These are phyloP conservation scores for Tricholomella constricta DNA, from an alignment of 768 basidiomycete genomes.

Conservation along the genomic window DNA sequence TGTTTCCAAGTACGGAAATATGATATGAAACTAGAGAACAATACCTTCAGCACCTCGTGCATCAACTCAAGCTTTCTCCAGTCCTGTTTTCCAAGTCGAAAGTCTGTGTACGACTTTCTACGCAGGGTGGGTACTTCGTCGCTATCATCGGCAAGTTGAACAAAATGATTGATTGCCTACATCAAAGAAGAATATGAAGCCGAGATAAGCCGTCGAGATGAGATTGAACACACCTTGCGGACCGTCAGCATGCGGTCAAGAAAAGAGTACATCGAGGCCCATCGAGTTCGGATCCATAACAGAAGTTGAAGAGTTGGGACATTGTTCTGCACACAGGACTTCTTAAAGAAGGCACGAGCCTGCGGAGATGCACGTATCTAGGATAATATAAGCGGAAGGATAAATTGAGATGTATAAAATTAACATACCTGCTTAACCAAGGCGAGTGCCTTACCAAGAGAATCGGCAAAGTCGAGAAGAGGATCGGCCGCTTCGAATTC, in stretches of 20 bases:
- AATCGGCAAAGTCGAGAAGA: neutral
- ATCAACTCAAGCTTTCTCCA: neutral
- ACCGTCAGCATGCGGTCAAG: neutral
- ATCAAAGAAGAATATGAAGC: neutral
- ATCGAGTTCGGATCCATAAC: neutral
- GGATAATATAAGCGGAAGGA: neutral
- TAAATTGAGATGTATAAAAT: neutral
- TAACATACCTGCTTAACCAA: conserved; percentile 7
- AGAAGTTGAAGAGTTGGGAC: conserved; percentile 2
- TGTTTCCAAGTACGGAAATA: too few species aligned
- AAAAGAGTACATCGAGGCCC: neutral
- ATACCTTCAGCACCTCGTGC: neutral
- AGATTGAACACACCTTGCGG: neutral
- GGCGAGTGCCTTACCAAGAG: conserved; percentile 3
- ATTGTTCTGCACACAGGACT: neutral
- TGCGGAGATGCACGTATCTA: conserved; percentile 8
- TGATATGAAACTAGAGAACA: neutral
- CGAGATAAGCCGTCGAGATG: neutral
- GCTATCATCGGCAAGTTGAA: conserved; percentile 18
- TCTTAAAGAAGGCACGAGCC: neutral
- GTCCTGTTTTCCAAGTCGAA: neutral
- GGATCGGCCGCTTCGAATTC: neutral
- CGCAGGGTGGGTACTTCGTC: conserved; percentile 15
- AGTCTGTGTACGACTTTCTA: conserved; percentile 16
- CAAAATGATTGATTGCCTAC: conserved; percentile 13